Evolutionary conservation across 148 eudicot species (phyloP).

Genomic region (Arctostaphylos glauca): DNA sequence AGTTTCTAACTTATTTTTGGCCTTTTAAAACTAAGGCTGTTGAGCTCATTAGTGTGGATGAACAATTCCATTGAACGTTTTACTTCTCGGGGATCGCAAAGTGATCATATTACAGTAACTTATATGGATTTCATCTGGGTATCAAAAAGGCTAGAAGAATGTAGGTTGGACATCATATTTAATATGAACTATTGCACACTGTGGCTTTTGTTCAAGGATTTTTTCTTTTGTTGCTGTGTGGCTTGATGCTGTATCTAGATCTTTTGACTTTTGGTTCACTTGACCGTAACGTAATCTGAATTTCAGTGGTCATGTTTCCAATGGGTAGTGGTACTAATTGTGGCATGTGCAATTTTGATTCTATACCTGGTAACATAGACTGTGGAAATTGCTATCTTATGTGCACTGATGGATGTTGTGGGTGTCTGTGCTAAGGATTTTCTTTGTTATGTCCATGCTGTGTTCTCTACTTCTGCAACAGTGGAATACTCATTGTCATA

Average conservation of each 20-base stretch:
- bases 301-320: not conserved
- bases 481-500: not conserved
- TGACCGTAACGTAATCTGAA: constrained; percentile 1
- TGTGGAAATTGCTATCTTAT: not conserved
- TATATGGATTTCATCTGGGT: not conserved
- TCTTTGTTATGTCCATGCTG: not conserved
- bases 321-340: not conserved
- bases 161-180: not conserved
- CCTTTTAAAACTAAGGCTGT: not conserved
- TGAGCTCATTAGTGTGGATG: not conserved
- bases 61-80: not conserved
- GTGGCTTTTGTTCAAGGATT: not conserved
- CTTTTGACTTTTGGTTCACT: not conserved
- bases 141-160: not conserved
- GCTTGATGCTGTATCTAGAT: constrained; percentile 3
- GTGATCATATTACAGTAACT: too few species aligned
- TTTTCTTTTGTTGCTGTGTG: not conserved
- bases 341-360: not conserved
- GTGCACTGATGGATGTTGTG: not conserved
- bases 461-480: not conserved
- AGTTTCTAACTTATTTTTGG: not conserved
- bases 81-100: too few species aligned
- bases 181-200: not conserved
- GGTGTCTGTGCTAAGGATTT: not conserved
- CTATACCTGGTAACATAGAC: not conserved